Percentiles rank a stretch among this genome's conserved stretches.
Conservation (phyloP, 2,329 filamentous ascomycete genomes). For the Xylariales sp. region DNA sequence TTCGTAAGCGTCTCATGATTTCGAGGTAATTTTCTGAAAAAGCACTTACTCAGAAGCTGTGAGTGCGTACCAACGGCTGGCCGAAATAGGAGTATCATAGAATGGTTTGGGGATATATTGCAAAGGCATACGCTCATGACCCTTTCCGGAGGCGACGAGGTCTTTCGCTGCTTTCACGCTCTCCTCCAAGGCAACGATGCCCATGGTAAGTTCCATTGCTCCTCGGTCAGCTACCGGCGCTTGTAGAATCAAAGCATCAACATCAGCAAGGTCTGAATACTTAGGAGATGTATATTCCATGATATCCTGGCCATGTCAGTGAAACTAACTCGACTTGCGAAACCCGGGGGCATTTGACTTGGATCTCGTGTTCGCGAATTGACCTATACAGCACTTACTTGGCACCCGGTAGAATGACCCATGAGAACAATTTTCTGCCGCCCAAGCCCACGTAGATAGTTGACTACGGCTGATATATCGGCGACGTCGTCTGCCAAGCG, state of each 20-base stretch:
- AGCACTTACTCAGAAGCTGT: constrained; percentile 42
- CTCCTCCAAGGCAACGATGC: constrained; percentile 36
- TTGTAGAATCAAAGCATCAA: constrained; percentile 77
- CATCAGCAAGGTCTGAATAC: constrained; percentile 40
- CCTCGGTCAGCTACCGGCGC: constrained; percentile 77
- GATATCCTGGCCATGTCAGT: constrained; percentile 40
- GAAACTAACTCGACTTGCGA: too few species aligned
- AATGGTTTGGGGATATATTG: constrained; percentile 36
- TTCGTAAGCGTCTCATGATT: constrained; percentile 8
- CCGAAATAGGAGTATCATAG: constrained; percentile 39
- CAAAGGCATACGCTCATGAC: constrained; percentile 50
- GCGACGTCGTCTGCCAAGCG: constrained; percentile 48
- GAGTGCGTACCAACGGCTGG: constrained; percentile 48
- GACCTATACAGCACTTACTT: constrained; percentile 39
- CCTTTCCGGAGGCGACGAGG: constrained; percentile 51
- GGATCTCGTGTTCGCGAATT: too few species aligned
- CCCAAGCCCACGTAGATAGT: constrained; percentile 47
- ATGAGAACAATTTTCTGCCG: constrained; percentile 49
- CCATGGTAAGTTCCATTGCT: constrained; percentile 43
- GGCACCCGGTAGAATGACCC: constrained; percentile 56
- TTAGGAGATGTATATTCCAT: constrained; percentile 47
- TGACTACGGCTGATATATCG: constrained; percentile 48
- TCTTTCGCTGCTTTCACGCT: constrained; percentile 45
- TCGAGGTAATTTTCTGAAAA: too few species aligned
- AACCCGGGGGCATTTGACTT: too few species aligned